Evolutionary conservation across 495 filamentous ascomycete genomes (phyloP), one percentile per base, ranked within the genome.

Genomic region (Penicillium mononematosum): DNA sequence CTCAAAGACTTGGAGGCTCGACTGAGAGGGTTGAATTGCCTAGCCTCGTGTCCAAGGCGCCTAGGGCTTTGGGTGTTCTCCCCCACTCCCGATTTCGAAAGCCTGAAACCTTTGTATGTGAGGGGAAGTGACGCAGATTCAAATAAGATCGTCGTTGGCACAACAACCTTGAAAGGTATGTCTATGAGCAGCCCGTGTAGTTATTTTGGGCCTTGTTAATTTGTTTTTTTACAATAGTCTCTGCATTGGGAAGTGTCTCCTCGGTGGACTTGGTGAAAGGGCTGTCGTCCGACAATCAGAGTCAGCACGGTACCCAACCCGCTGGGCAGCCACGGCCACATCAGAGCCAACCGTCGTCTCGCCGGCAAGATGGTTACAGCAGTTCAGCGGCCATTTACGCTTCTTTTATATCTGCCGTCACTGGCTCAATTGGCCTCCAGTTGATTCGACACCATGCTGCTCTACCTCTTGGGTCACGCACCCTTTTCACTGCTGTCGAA

Each of bases 21-120:
- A 44, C 47, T 79, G 31, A 58, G 75, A 50, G 70, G 61, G 46
- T 50, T 70, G 19, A 69, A 70, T 34, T 78, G 76, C 51, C 58
- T 79, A 27, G 76, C 75, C 5, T 71, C 75, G 45, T 77, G 70
- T 50, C 75, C 76, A 20, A 64, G 76, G 44, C 71, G 76, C 5
- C 69, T 76, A 5, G 74, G 76, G 24, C 60, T 79, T 22, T 75
- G 74, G 70, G 62, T 77, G 12, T 79, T 78, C 47, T 79, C 76
- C 29, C 57, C 74, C 6, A 75, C 74, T 32, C 74, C 74, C 10
- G 65, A 68, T 41, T 79, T 79, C 54, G 74, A 76, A 53, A 69
- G 68, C 45, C 52, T 79, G 24, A 45, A 51, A 36, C 44, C 74
- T 32, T 50, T 76, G 9, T 68, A 64, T 45, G 51, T 65, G 27